Evolutionary conservation across 495 filamentous ascomycete species (phyloP), one percentile per base, ranked within the genome.

Genomic region (Alectoria sarmentosa): DNA sequence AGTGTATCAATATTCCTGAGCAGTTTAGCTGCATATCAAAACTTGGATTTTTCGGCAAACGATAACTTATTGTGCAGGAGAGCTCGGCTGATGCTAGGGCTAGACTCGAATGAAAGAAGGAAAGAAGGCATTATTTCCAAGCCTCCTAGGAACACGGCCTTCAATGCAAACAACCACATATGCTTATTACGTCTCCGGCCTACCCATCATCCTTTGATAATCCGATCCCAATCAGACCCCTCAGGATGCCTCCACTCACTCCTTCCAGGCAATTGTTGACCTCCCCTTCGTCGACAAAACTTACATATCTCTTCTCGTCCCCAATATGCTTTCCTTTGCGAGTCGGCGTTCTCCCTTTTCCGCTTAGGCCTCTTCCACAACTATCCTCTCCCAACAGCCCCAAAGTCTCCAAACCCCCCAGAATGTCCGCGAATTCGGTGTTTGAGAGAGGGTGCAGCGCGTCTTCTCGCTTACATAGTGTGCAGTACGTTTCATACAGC

Each of bases 361-460:
- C 84, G 21, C 42, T 44, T 56, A 83, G 86, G 28, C 87, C 86
- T 41, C 81, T 86, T 64, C 86, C 84, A 49, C 85, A 85, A 64
- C 90, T 89, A 39, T 91, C 90, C 39, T 86, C 85, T n/a, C 86
- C 83, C 19, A 96, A 81, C 19, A 97, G 74, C 1, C 89, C 89
- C 67, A 95, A 75, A 1, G 90, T 91, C 75, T 98, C 94, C 37
- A 98, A 76, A 57, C 88, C 92, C 14, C 86, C 84, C n/a, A 98
- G 77, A 5, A 99, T 91, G 73, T 98, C 95, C 56, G 91, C 83
- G 73, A 99, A 98, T 73, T 99, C 94, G 3, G 89, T 92, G 36
- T 80, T 84, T 5, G 89, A 91, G 4, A 99, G 79, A 10, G 94
- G 89, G 68, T 96, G 91, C 1, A 99, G 80, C 2, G 94, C 78